These are phyloP conservation scores for Flaveria linearis DNA, from an alignment of 129 eudicot species.

Conservation along the genomic window DNA sequence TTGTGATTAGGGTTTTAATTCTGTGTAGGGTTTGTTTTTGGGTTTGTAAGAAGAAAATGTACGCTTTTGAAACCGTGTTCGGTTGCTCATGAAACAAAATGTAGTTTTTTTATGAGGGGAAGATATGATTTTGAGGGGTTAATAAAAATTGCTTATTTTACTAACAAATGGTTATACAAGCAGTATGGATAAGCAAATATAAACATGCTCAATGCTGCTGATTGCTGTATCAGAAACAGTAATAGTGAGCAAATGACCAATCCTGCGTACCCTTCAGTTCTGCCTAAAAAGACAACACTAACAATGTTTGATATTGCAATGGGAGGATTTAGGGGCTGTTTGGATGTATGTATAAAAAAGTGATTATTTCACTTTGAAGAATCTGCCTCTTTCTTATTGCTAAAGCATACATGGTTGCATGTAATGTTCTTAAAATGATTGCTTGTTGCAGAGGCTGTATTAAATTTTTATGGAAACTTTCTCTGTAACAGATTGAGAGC, in stretches of 20 bases:
- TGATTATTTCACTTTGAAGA: background rate
- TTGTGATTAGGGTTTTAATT: slow-evolving; percentile 16
- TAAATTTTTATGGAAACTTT: slow-evolving; percentile 18
- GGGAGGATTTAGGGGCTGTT: slow-evolving; percentile 20
- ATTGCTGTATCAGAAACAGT: background rate
- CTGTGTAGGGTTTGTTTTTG: background rate
- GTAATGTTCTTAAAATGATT: background rate
- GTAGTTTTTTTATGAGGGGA: background rate
- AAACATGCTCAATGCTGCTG: slow-evolving; percentile 4
- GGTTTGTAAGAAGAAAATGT: slow-evolving; percentile 3
- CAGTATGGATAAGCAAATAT: background rate
- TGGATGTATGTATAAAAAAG: background rate
- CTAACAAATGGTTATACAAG: background rate
- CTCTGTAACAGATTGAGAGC: slow-evolving; percentile 32
- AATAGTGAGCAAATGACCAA: no score
- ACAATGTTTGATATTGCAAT: background rate
- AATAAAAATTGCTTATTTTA: background rate
- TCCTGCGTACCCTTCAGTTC: no score
- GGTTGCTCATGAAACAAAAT: background rate
- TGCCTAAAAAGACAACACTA: no score
- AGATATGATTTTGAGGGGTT: background rate
- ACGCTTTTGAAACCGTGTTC: background rate
- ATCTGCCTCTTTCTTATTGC: background rate
- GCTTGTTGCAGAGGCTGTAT: slow-evolving; percentile 8
- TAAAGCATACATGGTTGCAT: slow-evolving; percentile 6